These are phyloP conservation scores for Stephanodiscus triporus DNA, from an alignment of 108 stramenopile genomes.

Conservation along the genomic window DNA sequence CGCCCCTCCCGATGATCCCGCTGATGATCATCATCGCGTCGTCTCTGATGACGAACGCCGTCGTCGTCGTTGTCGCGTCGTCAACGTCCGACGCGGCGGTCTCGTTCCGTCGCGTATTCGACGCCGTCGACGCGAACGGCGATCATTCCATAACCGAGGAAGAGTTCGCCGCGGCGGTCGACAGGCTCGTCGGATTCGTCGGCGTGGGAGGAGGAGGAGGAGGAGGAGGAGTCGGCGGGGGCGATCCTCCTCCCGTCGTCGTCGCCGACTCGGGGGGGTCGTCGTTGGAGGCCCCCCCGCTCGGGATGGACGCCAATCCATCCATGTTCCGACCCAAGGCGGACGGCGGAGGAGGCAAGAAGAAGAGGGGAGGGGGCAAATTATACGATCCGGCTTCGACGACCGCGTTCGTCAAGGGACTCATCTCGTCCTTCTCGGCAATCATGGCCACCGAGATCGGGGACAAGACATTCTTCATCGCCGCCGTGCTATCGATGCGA, in stretches of 20 bases:
- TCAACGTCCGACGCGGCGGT: neutral
- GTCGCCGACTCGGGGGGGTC: neutral
- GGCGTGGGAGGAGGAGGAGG: neutral
- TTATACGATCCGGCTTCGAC: conserved; percentile 42
- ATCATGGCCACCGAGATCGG: conserved; percentile 99
- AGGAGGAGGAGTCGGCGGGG: neutral
- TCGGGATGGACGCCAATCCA: conserved; percentile 49
- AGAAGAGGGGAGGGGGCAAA: conserved; percentile 11
- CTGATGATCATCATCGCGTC: no score
- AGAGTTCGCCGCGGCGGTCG: conserved; percentile 15
- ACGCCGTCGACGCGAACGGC: conserved; percentile 37
- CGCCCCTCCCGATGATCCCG: no score
- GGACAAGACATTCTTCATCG: conserved; percentile 99
- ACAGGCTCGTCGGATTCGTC: neutral
- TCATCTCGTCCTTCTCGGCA: conserved; percentile 79
- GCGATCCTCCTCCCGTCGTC: neutral
- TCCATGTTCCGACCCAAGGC: conserved; percentile 15
- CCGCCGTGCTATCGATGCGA: conserved; percentile 96
- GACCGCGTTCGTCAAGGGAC: conserved; percentile 61
- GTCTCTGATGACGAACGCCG: no score
- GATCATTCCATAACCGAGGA: conserved; percentile 29
- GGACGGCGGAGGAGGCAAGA: neutral
- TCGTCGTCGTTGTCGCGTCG: no score
- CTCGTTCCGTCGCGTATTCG: conserved; percentile 13
- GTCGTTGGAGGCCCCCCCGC: conserved; percentile 24